phyloP scores from a whole-genome alignment of 305 asterid genomes.

The Fraxinus nigra region DNA sequence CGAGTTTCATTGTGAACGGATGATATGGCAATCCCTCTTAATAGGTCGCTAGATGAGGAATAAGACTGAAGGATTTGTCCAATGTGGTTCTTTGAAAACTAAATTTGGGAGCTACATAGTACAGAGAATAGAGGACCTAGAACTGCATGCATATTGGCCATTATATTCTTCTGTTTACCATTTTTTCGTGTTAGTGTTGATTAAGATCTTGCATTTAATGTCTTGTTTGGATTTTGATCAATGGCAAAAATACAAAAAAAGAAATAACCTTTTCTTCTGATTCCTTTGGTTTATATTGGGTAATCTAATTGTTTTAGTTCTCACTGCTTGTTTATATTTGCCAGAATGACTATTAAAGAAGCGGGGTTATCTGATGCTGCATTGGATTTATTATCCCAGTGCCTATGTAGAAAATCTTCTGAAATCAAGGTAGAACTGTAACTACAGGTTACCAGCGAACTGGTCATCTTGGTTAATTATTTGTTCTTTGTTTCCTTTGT shows the following conservation, averaged over 20 bases:
- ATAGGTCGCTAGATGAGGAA: background rate
- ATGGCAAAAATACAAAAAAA: background rate
- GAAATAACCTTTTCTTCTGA: background rate
- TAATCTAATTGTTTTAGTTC: background rate
- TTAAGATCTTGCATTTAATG: background rate
- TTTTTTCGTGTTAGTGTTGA: background rate
- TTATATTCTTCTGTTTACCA: background rate
- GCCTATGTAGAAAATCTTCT: constrained; percentile 65
- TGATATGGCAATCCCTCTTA: background rate
- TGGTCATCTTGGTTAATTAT: constrained; percentile 19
- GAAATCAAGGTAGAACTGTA: constrained; percentile 69
- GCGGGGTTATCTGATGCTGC: constrained; percentile 61
- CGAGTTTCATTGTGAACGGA: background rate
- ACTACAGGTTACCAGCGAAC: constrained; percentile 11
- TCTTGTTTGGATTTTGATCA: background rate
- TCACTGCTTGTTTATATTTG: constrained; percentile 14
- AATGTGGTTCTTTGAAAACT: background rate
- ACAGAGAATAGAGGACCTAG: background rate
- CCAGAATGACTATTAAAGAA: constrained; percentile 61
- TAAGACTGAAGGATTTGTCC: background rate
- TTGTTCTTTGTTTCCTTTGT: constrained; percentile 14
- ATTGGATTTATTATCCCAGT: constrained; percentile 64
- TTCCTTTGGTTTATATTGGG: constrained; percentile 8
- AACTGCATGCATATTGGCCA: background rate
- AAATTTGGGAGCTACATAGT: background rate